Conservation (phyloP, 2,329 filamentous ascomycete species). For the Fusarium sp. region DNA sequence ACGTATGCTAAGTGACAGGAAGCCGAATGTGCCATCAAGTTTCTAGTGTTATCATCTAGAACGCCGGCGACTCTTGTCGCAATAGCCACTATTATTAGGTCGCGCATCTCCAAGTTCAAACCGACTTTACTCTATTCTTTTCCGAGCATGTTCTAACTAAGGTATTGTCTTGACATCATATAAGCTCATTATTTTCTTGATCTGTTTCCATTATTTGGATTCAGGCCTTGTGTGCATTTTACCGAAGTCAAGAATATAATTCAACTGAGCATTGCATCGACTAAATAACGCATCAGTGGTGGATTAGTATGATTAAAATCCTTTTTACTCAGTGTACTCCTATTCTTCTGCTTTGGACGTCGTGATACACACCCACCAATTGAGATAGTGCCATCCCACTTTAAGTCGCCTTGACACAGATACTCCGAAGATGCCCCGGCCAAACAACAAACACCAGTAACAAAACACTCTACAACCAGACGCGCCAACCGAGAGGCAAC, state of each 20-base stretch:
- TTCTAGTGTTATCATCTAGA: neutral
- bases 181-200: neutral
- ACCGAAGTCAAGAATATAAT: neutral
- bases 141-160: neutral
- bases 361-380: slow-evolving; percentile 11
- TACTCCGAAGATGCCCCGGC: slow-evolving; percentile 29
- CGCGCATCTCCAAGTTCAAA: neutral
- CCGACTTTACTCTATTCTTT: neutral
- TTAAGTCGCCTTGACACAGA: neutral
- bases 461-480: neutral
- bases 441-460: slow-evolving; percentile 3
- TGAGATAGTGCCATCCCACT: slow-evolving; percentile 20
- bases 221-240: no score
- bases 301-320: neutral
- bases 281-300: neutral
- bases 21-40: neutral
- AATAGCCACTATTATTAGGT: neutral
- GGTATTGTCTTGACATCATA: neutral
- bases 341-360: neutral
- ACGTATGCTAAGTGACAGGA: neutral
- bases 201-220: neutral
- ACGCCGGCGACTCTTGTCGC: neutral
- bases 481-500: neutral
- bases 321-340: neutral
- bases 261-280: no score